Percentiles rank a stretch among this genome's conserved stretches.
Evolutionary conservation across 2,329 filamentous ascomycete species (phyloP).

Genomic region (Calycina herbarum): DNA sequence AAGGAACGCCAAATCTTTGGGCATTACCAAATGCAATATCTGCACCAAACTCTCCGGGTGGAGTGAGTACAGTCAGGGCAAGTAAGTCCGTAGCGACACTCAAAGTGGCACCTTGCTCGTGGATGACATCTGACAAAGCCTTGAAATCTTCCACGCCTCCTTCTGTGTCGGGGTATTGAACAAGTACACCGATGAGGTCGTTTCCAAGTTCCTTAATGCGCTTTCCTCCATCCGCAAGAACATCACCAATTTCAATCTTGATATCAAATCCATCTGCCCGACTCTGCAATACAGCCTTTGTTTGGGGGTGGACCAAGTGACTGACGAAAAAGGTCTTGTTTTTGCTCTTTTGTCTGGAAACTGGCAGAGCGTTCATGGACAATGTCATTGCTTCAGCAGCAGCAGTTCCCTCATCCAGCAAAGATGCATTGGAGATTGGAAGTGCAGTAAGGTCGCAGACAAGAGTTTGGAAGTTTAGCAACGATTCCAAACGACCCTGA

Average conservation of each 20-base stretch:
- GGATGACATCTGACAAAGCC: slow-evolving; percentile 71
- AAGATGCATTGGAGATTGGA: slow-evolving; percentile 84
- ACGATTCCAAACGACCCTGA: slow-evolving; percentile 86
- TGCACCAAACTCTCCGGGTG: slow-evolving; percentile 90
- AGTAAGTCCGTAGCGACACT: slow-evolving; percentile 88
- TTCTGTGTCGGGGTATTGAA: slow-evolving; percentile 92
- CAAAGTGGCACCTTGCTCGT: slow-evolving; percentile 75
- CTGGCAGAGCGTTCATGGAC: slow-evolving; percentile 73
- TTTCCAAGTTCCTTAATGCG: slow-evolving; percentile 73
- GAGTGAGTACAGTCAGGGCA: slow-evolving; percentile 81
- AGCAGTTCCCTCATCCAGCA: slow-evolving; percentile 88
- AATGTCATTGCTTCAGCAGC: slow-evolving; percentile 96
- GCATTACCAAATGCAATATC: slow-evolving; percentile 94
- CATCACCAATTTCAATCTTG: slow-evolving; percentile 70
- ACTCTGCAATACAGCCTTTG: slow-evolving; percentile 77
- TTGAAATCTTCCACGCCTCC: slow-evolving; percentile 78
- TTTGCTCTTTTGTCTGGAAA: slow-evolving; percentile 68
- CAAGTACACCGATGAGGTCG: slow-evolving; percentile 82
- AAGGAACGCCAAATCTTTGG: slow-evolving; percentile 86
- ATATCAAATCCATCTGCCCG: slow-evolving; percentile 92
- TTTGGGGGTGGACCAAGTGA: slow-evolving; percentile 79
- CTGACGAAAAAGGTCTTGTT: slow-evolving; percentile 86
- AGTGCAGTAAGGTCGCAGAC: slow-evolving; percentile 85
- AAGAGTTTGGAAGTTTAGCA: slow-evolving; percentile 95
- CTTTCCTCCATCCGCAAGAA: slow-evolving; percentile 63